These are phyloP conservation scores for Nigrograna mackinnonii DNA, from an alignment of 2,329 filamentous ascomycete genomes.

Conservation along the genomic window DNA sequence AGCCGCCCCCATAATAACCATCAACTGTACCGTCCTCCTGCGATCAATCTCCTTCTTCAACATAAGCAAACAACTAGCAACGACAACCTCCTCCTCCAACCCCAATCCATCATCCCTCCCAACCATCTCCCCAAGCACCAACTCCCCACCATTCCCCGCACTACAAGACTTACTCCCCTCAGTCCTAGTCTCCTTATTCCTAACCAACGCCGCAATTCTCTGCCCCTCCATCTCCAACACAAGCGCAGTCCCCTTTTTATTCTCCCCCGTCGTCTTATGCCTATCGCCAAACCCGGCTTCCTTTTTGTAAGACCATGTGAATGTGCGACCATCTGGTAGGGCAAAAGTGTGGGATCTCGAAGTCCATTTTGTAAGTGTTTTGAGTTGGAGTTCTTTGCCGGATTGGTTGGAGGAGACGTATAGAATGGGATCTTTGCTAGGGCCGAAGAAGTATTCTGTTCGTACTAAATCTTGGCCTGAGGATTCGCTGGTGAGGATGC, in stretches of 20 bases:
- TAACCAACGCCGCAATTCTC: conserved; percentile 44
- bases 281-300: conserved; percentile 17
- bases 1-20: no score
- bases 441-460: conserved; percentile 63
- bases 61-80: conserved; percentile 64
- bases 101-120: conserved; percentile 29
- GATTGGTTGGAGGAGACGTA: conserved; percentile 33
- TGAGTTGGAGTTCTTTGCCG: conserved; percentile 26
- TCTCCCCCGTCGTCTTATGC: no score
- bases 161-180: conserved; percentile 37
- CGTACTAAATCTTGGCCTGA: conserved; percentile 48
- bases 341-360: conserved; percentile 54
- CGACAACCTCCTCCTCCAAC: conserved; percentile 49
- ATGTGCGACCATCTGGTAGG: conserved; percentile 52
- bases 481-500: conserved; percentile 49
- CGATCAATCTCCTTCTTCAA: conserved; percentile 69
- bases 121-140: conserved; percentile 51
- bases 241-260: conserved; percentile 20
- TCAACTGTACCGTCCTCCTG: conserved; percentile 56
- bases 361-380: conserved; percentile 44
- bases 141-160: conserved; percentile 47
- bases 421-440: conserved; percentile 56
- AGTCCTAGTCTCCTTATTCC: conserved; percentile 46
- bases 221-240: conserved; percentile 16
- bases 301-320: conserved; percentile 59